Evolutionary conservation across 495 filamentous ascomycete genomes (phyloP).

Genomic region (Amphirosellinia nigrospora): DNA sequence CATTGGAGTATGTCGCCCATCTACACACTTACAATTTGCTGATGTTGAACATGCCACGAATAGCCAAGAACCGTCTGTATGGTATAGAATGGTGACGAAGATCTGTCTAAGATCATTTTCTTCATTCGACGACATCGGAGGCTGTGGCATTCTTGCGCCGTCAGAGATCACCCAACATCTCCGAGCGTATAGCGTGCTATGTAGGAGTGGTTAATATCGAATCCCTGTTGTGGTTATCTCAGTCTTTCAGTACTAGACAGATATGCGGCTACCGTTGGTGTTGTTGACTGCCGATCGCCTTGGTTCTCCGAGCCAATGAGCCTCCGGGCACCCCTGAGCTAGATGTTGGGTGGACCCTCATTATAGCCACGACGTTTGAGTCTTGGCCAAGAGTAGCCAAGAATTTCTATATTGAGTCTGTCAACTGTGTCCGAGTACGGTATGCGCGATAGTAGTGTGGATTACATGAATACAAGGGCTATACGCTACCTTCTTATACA

Average conservation of each 20-base stretch:
- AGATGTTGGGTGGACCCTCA: neutral
- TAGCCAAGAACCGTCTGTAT: neutral
- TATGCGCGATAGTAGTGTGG: slow-evolving; percentile 1
- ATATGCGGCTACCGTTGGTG: slow-evolving; percentile 21
- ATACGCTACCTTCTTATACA: slow-evolving; percentile 10
- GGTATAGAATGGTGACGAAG: neutral
- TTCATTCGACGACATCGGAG: neutral
- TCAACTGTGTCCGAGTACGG: neutral
- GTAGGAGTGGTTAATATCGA: slow-evolving; percentile 16
- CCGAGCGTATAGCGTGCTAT: neutral
- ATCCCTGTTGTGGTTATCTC: slow-evolving; percentile 23
- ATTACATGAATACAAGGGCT: slow-evolving; percentile 15
- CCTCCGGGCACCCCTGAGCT: neutral
- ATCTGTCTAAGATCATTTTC: neutral
- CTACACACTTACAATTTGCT: neutral
- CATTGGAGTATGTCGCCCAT: neutral
- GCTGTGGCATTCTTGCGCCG: neutral
- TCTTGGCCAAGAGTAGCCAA: slow-evolving; percentile 5
- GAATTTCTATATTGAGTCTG: slow-evolving; percentile 1
- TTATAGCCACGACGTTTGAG: slow-evolving; percentile 4
- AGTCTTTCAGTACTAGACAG: neutral
- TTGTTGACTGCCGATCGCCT: slow-evolving; percentile 22
- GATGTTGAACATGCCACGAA: neutral
- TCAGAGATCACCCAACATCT: slow-evolving; percentile 2
- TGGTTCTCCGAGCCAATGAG: slow-evolving; percentile 17